Base-by-base conservation (phyloP, 257 asterid species). In the Solanum sejunctum region DNA sequence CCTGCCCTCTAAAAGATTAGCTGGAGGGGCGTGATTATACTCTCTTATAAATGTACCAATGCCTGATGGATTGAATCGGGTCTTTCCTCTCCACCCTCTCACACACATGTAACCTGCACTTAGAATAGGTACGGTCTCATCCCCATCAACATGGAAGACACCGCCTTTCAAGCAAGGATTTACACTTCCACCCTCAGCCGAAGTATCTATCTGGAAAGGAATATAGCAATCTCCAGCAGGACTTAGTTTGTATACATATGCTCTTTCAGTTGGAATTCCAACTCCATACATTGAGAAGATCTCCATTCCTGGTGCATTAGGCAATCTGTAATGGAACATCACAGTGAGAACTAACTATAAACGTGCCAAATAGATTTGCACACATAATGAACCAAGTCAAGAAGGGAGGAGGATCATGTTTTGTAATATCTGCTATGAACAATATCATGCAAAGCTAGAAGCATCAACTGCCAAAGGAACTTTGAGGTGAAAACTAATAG, bases 231-330 rank as follows among this genome's bases (percentile, higher is more conserved):
- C 97, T 28, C 91, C 78, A 45, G 86, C 87, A 83, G 94, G 88
- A 89, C 94, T 90, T 54, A 90, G 86, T 87, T 91, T 94, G 88
- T 95, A 94, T 26, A 95, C 89, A 71, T 95, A 95, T 55, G 98
- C 96, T 88, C 98, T 84, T 90, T 95, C 98, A 12, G 98, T 94
- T 9, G 97, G 98, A 49, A 95, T 88, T 58, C 98, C 98, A 81
- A 95, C 98, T 85, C 98, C 98, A 56, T 95, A 95, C 94, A 95
- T 91, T 17, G 98, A 94, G 88, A 91, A 93, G 18, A 94, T 91
- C 84, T 95, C 98, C 98, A 95, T 95, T 51, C 87, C 92, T 10
- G 98, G 93, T 84, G 98, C 98, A 63, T 89, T 86, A 52, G 98
- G 98, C 83, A 95, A 91, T 86, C 98, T 95, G 93, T 63, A 86